phyloP scores from a whole-genome alignment of 495 filamentous ascomycete genomes.

The Lepraria neglecta region DNA sequence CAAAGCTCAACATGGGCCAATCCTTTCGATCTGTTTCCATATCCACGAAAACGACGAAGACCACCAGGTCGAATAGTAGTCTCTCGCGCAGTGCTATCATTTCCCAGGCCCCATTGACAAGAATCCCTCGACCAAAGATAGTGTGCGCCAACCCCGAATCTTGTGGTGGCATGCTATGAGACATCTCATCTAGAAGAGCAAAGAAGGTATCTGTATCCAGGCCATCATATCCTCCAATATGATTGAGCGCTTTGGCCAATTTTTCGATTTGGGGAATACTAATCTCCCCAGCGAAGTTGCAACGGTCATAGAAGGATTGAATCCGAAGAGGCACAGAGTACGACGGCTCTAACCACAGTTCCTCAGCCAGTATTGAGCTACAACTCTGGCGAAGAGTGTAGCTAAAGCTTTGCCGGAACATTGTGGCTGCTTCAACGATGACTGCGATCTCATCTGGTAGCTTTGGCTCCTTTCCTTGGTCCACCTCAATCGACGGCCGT shows the following conservation, averaged over 20 bases:
- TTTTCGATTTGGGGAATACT: constrained; percentile 60
- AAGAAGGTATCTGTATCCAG: constrained; percentile 50
- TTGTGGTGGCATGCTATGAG: constrained; percentile 38
- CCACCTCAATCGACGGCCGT: constrained; percentile 25
- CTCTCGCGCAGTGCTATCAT: constrained; percentile 60
- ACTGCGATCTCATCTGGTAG: constrained; percentile 33
- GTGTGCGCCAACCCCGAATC: constrained; percentile 49
- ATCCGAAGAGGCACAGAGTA: constrained; percentile 63
- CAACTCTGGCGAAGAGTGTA: constrained; percentile 56
- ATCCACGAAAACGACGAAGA: constrained; percentile 78
- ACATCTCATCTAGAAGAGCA: constrained; percentile 41
- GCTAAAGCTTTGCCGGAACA: constrained; percentile 53
- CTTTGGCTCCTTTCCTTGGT: constrained; percentile 17
- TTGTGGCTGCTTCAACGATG: constrained; percentile 53
- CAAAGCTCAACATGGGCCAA: constrained; percentile 56
- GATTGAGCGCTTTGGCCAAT: constrained; percentile 37
- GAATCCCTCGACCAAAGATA: constrained; percentile 62
- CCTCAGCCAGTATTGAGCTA: constrained; percentile 52
- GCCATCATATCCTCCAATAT: constrained; percentile 50
- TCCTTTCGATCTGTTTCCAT: constrained; percentile 65
- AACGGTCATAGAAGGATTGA: constrained; percentile 62
- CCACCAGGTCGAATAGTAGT: constrained; percentile 70
- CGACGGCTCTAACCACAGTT: constrained; percentile 63
- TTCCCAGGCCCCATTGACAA: constrained; percentile 73
- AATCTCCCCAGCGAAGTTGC: constrained; percentile 64